These are phyloP conservation scores for Candida sanyaensis DNA, from an alignment of 1,139 yeast genomes.

Conservation along the genomic window DNA sequence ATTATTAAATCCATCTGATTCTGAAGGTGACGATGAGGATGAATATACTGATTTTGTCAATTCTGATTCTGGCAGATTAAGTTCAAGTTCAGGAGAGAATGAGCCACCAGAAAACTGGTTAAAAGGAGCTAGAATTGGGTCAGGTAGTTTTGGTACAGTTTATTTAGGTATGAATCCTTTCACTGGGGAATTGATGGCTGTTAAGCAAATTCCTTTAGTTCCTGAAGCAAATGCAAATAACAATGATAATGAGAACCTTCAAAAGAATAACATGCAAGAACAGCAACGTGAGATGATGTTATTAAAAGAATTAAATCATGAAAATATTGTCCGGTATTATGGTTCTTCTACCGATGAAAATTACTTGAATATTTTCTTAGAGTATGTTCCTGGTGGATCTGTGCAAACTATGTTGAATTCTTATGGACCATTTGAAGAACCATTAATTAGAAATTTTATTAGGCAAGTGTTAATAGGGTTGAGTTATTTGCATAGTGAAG, in stretches of 20 bases:
- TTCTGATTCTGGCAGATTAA: constrained; percentile 4
- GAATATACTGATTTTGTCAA: constrained; percentile 10
- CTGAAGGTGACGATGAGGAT: constrained; percentile 22
- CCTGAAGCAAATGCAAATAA: constrained; percentile 30
- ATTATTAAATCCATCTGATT: constrained; percentile 42
- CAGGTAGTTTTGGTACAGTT: constrained; percentile 94
- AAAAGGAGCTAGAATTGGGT: constrained; percentile 89
- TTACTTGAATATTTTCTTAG: constrained; percentile 79
- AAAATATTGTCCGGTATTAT: constrained; percentile 85
- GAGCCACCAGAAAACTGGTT: constrained; percentile 80
- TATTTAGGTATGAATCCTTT: constrained; percentile 88
- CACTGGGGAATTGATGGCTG: constrained; percentile 97
- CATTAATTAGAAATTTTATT: constrained; percentile 78
- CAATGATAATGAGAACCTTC: constrained; percentile 41
- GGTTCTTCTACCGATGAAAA: constrained; percentile 81
- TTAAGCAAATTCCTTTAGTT: constrained; percentile 83
- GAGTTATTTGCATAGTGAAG: constrained; percentile 76
- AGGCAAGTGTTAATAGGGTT: constrained; percentile 84
- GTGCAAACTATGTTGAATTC: constrained; percentile 82
- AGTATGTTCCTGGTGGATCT: constrained; percentile 97
- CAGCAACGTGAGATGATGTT: constrained; percentile 87
- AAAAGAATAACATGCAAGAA: constrained; percentile 62
- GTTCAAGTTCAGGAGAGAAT: constrained; percentile 15
- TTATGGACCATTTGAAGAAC: constrained; percentile 93
- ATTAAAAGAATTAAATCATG: constrained; percentile 80